Conservation (phyloP, 2,329 filamentous ascomycete genomes). For the Laburnicola sp. region DNA sequence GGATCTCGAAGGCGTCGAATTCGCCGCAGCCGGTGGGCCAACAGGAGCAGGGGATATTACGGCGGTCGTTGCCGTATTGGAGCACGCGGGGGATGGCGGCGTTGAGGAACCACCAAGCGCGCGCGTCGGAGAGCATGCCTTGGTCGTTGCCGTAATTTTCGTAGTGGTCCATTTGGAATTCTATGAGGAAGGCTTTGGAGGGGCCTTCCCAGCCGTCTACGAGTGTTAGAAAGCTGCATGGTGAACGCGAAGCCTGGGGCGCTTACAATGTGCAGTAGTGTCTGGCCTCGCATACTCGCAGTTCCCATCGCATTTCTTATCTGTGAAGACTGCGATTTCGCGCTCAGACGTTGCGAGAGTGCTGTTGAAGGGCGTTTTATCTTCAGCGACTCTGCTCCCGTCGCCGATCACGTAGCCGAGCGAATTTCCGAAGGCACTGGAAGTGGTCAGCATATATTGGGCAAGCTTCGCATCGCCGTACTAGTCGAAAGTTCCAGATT, state of each 20-base stretch:
- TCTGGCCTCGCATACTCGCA: conserved; percentile 56
- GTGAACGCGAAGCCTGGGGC: neutral
- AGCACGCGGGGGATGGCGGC: conserved; percentile 69
- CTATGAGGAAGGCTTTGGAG: conserved; percentile 72
- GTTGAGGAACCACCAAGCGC: conserved; percentile 76
- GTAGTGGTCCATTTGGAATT: conserved; percentile 66
- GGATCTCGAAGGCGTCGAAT: conserved; percentile 74
- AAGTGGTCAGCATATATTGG: conserved; percentile 9
- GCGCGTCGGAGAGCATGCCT: conserved; percentile 63
- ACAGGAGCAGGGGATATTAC: conserved; percentile 64
- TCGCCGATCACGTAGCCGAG: conserved; percentile 58
- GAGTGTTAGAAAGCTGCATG: conserved; percentile 4
- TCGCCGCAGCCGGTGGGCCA: conserved; percentile 73
- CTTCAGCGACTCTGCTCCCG: conserved; percentile 51
- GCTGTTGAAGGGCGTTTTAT: conserved; percentile 56
- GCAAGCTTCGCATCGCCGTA: conserved; percentile 20
- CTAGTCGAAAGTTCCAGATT: conserved; percentile 60
- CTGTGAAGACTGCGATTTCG: conserved; percentile 43
- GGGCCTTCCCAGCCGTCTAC: conserved; percentile 70
- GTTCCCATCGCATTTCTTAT: conserved; percentile 49
- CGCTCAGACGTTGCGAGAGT: conserved; percentile 39
- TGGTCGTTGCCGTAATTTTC: conserved; percentile 36
- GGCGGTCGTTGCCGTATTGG: conserved; percentile 63
- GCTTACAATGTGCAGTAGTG: conserved; percentile 54
- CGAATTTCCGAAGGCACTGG: conserved; percentile 58